A percentile compares a stretch with the other conserved stretches of the same genome.
phyloP scores from a whole-genome alignment of 495 filamentous ascomycete genomes.

The Penicillium herquei region DNA sequence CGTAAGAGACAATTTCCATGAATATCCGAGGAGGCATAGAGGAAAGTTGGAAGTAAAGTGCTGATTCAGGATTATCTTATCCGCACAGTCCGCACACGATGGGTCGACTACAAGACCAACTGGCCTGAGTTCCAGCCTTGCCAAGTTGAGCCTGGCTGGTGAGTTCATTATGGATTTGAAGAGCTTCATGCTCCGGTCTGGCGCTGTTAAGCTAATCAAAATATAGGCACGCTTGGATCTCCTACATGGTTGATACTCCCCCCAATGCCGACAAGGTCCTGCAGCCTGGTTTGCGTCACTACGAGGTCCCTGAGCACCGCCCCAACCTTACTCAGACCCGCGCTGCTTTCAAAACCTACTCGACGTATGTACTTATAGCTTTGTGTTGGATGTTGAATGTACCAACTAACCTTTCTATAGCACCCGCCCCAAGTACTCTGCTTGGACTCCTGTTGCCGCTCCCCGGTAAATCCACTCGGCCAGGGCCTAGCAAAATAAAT shows the following conservation, averaged over 20 bases:
- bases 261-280: constrained; percentile 71
- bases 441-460: constrained; percentile 48
- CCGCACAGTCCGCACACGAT: constrained; percentile 82
- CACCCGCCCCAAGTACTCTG: constrained; percentile 41
- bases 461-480: constrained; percentile 35
- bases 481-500: constrained; percentile 19
- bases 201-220: constrained; percentile 1
- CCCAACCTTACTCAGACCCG: constrained; percentile 71
- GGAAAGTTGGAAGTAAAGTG: not conserved
- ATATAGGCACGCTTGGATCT: constrained; percentile 91
- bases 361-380: constrained; percentile 63
- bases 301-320: constrained; percentile 74
- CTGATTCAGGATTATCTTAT: constrained; percentile 3
- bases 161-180: constrained; percentile 19
- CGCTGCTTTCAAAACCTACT: constrained; percentile 88
- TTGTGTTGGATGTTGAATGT: not conserved
- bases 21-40: not conserved
- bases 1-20: constrained; percentile 51
- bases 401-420: constrained; percentile 19
- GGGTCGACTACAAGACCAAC: constrained; percentile 84
- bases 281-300: constrained; percentile 60
- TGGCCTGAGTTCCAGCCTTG: constrained; percentile 81
- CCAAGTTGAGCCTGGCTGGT: constrained; percentile 95
- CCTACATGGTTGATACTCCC: constrained; percentile 86
- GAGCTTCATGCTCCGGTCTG: not conserved